A percentile compares a stretch with the other conserved stretches of the same genome.
Evolutionary conservation across 441 rosid genomes (phyloP).

Genomic region (Aleurites moluccanus): DNA sequence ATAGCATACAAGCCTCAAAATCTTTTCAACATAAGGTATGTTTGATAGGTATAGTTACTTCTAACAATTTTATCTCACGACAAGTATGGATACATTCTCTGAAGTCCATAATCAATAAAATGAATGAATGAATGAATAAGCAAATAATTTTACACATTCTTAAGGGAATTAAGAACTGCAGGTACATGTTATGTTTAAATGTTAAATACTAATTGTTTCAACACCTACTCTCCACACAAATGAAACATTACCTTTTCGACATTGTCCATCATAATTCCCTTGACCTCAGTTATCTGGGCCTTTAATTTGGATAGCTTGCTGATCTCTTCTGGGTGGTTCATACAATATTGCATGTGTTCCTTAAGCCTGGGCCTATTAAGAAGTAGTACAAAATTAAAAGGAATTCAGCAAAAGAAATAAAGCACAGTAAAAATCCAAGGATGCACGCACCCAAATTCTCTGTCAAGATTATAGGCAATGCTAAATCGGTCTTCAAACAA

Average conservation of each 20-base stretch:
- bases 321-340: conserved; percentile 93
- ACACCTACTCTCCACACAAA: conserved; percentile 20
- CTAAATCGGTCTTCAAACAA: conserved; percentile 90
- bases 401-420: conserved; percentile 5
- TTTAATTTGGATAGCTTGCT: conserved; percentile 86
- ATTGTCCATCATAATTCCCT: conserved; percentile 98
- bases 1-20: neutral
- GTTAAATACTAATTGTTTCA: conserved; percentile 14
- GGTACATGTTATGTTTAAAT: neutral
- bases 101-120: neutral
- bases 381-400: conserved; percentile 13
- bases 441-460: conserved; percentile 86
- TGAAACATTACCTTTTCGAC: conserved; percentile 76
- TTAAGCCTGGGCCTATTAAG: conserved; percentile 78
- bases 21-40: neutral
- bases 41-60: neutral
- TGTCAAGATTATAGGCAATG: conserved; percentile 94
- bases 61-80: neutral
- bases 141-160: neutral
- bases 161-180: neutral
- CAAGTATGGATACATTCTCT: neutral
- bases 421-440: conserved; percentile 7
- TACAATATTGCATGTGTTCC: conserved; percentile 98
- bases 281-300: conserved; percentile 90
- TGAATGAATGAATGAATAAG: neutral